Base-by-base conservation (phyloP, 106 monocot species). In the Acorus gramineus region DNA sequence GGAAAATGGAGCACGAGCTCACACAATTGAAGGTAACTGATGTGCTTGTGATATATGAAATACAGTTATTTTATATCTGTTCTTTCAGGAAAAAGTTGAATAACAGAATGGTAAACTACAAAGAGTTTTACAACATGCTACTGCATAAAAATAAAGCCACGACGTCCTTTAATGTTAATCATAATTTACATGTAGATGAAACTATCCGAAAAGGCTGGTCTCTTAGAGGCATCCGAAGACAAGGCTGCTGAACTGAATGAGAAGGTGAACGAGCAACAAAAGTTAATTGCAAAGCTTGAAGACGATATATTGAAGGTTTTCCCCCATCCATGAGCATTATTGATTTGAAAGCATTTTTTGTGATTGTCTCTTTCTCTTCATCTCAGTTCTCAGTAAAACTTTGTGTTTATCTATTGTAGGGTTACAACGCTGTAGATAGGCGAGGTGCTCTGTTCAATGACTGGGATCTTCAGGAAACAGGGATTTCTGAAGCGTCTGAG, bases 1-100 rank as follows among this genome's bases (percentile, higher is more conserved):
- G 82, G 46, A 96, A 96, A 91, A 96, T 96, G 95, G 95, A 96
- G 76, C 95, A 96, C 79, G 87, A 96, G 60, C 69, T 90, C 62
- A 96, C 95, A 61, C 90, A 91, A 64, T 71, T 91, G 68, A 96
- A 96, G 95, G 95, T 96, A 28, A 0, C 13, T 74, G 65, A 55
- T n/a, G 14, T 57, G 4, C 52, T 52, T 73, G 46, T 52, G 6
- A 5, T 63, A 8, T 10, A 66, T 66, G 47, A 14, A 49, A 45
- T 43, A 28, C 28, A 28, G 28, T 28, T 28, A 28, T 28, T 28
- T 28, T 28, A 28, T 28, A 28, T 28, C 28, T 28, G 28, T 28
- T 28, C 28, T 0, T 28, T 28, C 28, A 28, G 28, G 28, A 28
- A 28, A 28, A 28, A 28, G 28, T 28, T 28, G 28, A 28, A 28